These are phyloP conservation scores for cucumber (Cucumis sativus) DNA, from an alignment of 306 rosid genomes.

Conservation along the genomic window DNA sequence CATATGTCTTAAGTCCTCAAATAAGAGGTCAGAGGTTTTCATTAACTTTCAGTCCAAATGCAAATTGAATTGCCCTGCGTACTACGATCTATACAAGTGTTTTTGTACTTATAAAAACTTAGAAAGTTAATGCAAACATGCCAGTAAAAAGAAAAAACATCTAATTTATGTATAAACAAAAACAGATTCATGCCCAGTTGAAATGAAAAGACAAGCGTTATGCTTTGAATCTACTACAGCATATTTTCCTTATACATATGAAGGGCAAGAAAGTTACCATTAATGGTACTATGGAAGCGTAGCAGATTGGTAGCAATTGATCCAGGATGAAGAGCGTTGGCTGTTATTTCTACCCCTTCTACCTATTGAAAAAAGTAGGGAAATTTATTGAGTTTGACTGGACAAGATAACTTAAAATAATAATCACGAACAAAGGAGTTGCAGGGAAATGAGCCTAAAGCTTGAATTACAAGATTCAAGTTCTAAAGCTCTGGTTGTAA, in stretches of 20 bases:
- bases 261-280: conserved; percentile 22
- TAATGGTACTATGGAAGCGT: conserved; percentile 31
- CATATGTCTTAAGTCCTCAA: no score
- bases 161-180: no score
- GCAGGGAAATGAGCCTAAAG: background rate
- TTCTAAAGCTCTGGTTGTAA: background rate
- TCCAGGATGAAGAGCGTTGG: conserved; percentile 74
- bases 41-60: background rate
- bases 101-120: no score
- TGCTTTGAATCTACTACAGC: background rate
- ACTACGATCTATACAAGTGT: background rate
- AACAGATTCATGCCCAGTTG: background rate
- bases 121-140: no score
- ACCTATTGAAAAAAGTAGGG: conserved; percentile 28
- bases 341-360: conserved; percentile 63
- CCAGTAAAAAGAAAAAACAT: no score
- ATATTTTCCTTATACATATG: background rate
- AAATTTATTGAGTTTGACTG: background rate
- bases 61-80: background rate
- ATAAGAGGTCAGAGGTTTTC: background rate
- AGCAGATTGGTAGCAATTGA: conserved; percentile 52
- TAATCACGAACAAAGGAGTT: background rate
- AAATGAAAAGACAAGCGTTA: background rate
- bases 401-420: background rate
- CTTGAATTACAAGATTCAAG: background rate